Evolutionary conservation across 352 stramenopile genomes (phyloP), one percentile per base, ranked within the genome.

Genomic region (Lagenidium giganteum): DNA sequence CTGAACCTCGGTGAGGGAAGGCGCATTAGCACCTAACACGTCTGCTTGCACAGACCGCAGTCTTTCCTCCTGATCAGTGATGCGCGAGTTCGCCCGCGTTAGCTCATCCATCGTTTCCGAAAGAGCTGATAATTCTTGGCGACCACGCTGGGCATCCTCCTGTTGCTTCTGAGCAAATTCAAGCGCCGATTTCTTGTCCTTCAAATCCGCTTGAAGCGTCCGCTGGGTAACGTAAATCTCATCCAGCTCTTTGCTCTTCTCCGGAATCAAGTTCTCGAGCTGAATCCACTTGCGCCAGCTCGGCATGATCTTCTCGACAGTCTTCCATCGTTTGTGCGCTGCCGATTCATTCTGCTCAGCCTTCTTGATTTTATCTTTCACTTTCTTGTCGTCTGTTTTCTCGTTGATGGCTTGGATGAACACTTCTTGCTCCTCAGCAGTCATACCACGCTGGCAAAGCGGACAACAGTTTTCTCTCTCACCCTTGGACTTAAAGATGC

Each of bases 401-500:
- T 79, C 59, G 28, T 64, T 64, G 16, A 87, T 54, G 39, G 68
- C 61, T 12, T 54, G 41, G 17, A 60, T 46, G 21, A 84, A 87
- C n/a, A 57, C 54, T n/a, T 66, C 36, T n/a, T 67, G 63, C 54
- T 87, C 72, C 4, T 65, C 57, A 1, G 46, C 52, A 11, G 35
- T 66, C 67, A 87, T 76, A 8, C 67, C 68, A 11, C 75, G 72
- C 16, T 73, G 54, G 34, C 76, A 88, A 5, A 88, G 36, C 3
- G 76, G 76, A 20, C 76, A 88, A 23, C 68, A 83, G 25, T 79
- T 57, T 1, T 88, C 76, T 23, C 68, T 80, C 9, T 83, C 50
- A 11, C 76, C 76, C 33, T 86, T 86, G 21, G 73, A 71, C 54
- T 77, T 83, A 54, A 79, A 86, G 17, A 80, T 81, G 17, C 73